phyloP scores from a whole-genome alignment of 2,329 filamentous ascomycete genomes.

The Alternaria dauci region DNA sequence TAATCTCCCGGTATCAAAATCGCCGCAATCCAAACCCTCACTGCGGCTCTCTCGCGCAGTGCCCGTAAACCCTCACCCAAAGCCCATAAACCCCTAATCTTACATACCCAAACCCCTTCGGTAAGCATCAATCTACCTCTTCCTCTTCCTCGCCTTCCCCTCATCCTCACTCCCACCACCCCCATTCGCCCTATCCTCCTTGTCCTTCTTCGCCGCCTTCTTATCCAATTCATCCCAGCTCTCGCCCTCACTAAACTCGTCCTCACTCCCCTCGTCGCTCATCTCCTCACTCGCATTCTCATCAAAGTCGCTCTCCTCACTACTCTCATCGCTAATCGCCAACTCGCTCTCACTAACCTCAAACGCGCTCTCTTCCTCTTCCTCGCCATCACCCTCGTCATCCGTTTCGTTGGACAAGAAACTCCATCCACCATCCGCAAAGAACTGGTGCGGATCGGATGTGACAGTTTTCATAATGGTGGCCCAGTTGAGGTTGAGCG shows the following conservation, averaged over 20 bases:
- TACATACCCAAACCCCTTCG: no score
- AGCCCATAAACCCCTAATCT: no score
- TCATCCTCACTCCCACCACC: constrained; percentile 62
- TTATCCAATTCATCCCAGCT: constrained; percentile 95
- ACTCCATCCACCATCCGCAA: constrained; percentile 91
- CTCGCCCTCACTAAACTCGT: constrained; percentile 70
- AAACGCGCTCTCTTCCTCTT: constrained; percentile 90
- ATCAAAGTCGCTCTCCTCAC: constrained; percentile 91
- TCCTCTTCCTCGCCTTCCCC: constrained; percentile 73
- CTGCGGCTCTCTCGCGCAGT: no score
- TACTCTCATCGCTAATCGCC: constrained; percentile 74
- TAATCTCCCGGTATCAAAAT: no score
- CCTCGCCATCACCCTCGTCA: constrained; percentile 76
- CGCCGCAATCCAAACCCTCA: no score
- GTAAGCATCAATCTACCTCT: no score
- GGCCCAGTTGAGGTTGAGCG: constrained; percentile 97
- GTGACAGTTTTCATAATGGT: constrained; percentile 99
- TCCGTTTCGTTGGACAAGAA: constrained; percentile 91
- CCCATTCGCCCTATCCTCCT: constrained; percentile 62
- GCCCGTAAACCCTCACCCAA: no score
- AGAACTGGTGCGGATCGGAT: constrained; percentile 93
- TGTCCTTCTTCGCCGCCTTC: constrained; percentile 75
- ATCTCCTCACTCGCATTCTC: constrained; percentile 87
- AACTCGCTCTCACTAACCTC: constrained; percentile 89
- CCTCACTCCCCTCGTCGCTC: constrained; percentile 66